These are phyloP conservation scores for Kwoniella botswanensis DNA, from an alignment of 768 basidiomycete species.

Conservation along the genomic window DNA sequence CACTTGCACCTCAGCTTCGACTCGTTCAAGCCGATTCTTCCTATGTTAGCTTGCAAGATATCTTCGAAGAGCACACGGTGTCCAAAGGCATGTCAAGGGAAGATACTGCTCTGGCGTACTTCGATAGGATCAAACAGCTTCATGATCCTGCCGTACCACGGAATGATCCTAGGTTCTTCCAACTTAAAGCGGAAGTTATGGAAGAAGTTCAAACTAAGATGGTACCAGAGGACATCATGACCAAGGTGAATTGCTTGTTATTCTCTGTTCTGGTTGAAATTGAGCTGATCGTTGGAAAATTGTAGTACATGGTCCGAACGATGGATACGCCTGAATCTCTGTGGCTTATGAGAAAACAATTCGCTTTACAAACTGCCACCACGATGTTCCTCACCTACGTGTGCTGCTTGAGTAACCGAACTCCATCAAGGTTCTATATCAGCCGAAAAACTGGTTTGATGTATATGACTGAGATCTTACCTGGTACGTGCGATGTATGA, in stretches of 20 bases:
- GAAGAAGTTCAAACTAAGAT: constrained; percentile 87
- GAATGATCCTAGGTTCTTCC: constrained; percentile 37
- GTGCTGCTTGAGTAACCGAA: constrained; percentile 79
- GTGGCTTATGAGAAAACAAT: constrained; percentile 98
- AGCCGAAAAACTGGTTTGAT: constrained; percentile 88
- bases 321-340: constrained; percentile 83
- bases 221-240: constrained; percentile 84
- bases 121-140: constrained; percentile 72
- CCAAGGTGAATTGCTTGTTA: constrained; percentile 65
- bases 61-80: constrained; percentile 88
- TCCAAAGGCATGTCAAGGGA: constrained; percentile 76
- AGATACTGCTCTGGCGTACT: constrained; percentile 82
- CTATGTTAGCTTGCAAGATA: constrained; percentile 86
- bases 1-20: constrained; percentile 75
- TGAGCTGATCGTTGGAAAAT: too few species aligned
- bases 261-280: neutral
- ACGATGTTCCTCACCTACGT: constrained; percentile 91
- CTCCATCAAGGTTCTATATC: constrained; percentile 82
- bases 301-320: constrained; percentile 85
- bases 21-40: constrained; percentile 90
- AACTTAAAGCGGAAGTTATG: constrained; percentile 70
- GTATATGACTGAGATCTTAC: constrained; percentile 89
- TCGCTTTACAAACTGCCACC: constrained; percentile 84
- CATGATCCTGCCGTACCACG: constrained; percentile 48
- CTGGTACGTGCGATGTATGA: constrained; percentile 63